phyloP scores from a whole-genome alignment of 139 green algal species.

The Coelastrella sp. region DNA sequence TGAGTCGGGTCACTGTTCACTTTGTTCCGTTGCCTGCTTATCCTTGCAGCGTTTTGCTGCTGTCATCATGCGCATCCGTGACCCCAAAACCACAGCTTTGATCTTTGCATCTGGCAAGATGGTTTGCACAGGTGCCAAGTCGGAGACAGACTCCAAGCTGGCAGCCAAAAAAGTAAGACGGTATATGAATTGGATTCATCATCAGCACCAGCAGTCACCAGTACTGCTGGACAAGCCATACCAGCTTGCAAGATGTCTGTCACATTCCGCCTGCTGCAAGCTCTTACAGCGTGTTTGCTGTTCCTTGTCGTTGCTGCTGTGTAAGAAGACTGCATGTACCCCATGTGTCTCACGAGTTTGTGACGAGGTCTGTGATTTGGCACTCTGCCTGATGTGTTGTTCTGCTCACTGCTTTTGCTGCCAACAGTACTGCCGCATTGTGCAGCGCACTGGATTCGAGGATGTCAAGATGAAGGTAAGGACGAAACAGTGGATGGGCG shows the following conservation, averaged over 20 bases:
- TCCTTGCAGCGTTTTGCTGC: conserved; percentile 93
- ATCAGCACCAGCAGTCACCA: neutral
- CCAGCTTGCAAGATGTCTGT: too few species aligned
- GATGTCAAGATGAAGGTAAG: conserved; percentile 82
- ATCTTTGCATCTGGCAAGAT: conserved; percentile 99
- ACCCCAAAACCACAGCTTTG: conserved; percentile 98
- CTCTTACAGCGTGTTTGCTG: too few species aligned
- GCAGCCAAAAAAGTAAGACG: conserved; percentile 51
- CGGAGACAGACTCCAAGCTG: conserved; percentile 58
- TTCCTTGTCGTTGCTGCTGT: too few species aligned
- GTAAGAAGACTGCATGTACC: too few species aligned
- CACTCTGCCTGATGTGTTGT: neutral
- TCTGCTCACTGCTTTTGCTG: neutral
- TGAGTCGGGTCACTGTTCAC: too few species aligned
- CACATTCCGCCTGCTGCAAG: too few species aligned
- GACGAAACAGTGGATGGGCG: too few species aligned
- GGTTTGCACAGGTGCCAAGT: conserved; percentile 81
- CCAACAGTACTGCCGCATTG: conserved; percentile 92
- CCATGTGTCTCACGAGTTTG: too few species aligned
- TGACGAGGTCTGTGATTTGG: too few species aligned
- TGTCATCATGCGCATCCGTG: conserved; percentile 98
- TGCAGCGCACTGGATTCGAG: conserved; percentile 91
- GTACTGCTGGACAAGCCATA: too few species aligned
- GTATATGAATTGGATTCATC: neutral
- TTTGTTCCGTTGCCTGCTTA: neutral